These are phyloP conservation scores for Astragalus membranaceus DNA, from an alignment of 306 rosid species.

Conservation along the genomic window DNA sequence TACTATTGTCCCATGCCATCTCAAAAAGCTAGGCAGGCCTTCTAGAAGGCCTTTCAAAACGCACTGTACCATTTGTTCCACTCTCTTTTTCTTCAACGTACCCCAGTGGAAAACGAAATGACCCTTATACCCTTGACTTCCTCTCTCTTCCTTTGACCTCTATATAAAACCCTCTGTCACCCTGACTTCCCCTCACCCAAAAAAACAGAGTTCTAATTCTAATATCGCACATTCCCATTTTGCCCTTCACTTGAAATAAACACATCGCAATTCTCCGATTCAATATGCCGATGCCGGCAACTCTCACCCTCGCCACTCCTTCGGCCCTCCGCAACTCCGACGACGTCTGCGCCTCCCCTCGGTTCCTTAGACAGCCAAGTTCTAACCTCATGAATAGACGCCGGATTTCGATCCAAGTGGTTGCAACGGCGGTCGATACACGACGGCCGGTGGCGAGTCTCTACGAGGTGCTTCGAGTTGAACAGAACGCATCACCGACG, in stretches of 20 bases:
- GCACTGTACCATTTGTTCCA: not conserved
- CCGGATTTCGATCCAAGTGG: not conserved
- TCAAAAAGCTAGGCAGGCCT: not conserved
- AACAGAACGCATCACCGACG: constrained; percentile 22
- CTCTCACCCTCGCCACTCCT: not conserved
- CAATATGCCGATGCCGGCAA: constrained; percentile 5
- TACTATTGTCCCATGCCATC: not conserved
- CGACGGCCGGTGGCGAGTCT: constrained; percentile 22
- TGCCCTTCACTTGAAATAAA: not conserved
- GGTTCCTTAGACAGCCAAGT: not conserved
- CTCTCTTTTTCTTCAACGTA: not conserved
- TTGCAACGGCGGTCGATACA: not conserved
- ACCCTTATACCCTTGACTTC: not conserved
- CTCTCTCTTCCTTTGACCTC: constrained; percentile 11
- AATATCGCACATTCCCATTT: not conserved
- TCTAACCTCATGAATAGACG: not conserved
- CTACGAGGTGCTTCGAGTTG: constrained; percentile 31
- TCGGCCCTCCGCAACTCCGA: not conserved
- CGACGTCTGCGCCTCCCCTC: not conserved
- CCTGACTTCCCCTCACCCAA: not conserved
- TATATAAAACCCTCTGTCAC: constrained; percentile 11
- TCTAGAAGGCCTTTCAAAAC: constrained; percentile 21
- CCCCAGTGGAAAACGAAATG: not conserved
- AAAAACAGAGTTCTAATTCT: not conserved
- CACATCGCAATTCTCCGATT: not conserved